phyloP scores from a whole-genome alignment of 176 grass and related monocot species.

The Calamus simplicifolius region DNA sequence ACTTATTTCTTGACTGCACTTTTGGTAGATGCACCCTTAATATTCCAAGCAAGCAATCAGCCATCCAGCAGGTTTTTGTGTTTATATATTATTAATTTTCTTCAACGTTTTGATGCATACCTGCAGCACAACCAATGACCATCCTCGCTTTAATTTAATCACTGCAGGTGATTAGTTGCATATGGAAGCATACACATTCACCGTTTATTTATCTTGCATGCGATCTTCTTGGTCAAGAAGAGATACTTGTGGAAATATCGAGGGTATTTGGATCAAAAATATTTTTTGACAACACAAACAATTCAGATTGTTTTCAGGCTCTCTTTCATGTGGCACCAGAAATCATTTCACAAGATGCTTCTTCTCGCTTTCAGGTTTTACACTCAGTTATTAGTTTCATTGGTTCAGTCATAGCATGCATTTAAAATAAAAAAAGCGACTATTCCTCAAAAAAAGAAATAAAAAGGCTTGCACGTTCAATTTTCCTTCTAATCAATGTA shows the following conservation, averaged over 20 bases:
- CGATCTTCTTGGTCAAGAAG: constrained; percentile 73
- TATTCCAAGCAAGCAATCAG: constrained; percentile 62
- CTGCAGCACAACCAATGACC: constrained; percentile 16
- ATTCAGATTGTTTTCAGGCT: constrained; percentile 43
- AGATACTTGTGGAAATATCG: constrained; percentile 70
- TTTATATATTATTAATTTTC: background rate
- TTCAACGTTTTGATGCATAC: background rate
- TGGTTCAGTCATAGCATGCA: background rate
- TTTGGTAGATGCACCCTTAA: constrained; percentile 71
- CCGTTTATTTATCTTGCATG: constrained; percentile 50
- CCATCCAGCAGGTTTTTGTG: constrained; percentile 72
- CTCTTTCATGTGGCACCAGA: constrained; percentile 46
- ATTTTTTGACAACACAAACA: constrained; percentile 44
- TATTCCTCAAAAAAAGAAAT: no score
- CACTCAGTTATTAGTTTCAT: background rate
- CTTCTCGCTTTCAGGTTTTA: constrained; percentile 72
- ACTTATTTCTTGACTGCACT: constrained; percentile 79
- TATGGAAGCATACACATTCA: constrained; percentile 88
- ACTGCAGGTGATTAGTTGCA: constrained; percentile 79
- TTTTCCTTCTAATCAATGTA: no score
- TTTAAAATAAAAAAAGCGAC: background rate
- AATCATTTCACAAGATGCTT: constrained; percentile 57
- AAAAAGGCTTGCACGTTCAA: no score
- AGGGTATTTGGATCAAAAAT: constrained; percentile 63
- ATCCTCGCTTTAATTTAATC: constrained; percentile 15